phyloP scores from a whole-genome alignment of 1,139 yeast genomes.

The Debaryomycetaceae sp. region DNA sequence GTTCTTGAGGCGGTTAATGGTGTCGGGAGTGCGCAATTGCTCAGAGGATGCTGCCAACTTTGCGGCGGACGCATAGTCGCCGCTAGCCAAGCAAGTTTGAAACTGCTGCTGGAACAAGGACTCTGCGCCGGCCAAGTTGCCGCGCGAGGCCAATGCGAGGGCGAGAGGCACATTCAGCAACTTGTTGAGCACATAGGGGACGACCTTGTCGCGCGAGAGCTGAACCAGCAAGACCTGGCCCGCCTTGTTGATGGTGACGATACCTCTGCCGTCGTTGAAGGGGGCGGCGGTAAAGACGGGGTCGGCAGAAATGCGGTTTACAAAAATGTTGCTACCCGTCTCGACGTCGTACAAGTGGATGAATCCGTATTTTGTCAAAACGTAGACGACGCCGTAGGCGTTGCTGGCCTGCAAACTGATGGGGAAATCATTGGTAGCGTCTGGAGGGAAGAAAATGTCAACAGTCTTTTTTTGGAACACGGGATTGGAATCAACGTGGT shows the following conservation, averaged over 20 bases:
- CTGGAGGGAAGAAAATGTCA: constrained; percentile 94
- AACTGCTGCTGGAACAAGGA: constrained; percentile 85
- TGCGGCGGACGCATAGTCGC: constrained; percentile 88
- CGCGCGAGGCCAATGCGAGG: constrained; percentile 81
- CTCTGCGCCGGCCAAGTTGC: constrained; percentile 97
- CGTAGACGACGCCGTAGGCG: constrained; percentile 76
- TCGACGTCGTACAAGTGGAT: constrained; percentile 93
- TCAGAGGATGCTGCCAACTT: constrained; percentile 95
- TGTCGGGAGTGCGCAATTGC: constrained; percentile 87
- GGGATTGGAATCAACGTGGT: constrained; percentile 84
- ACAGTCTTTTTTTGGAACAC: constrained; percentile 79
- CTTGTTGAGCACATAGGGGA: constrained; percentile 83
- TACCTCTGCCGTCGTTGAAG: constrained; percentile 69
- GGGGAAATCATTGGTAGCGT: constrained; percentile 94
- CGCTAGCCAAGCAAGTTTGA: constrained; percentile 70
- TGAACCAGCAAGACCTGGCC: constrained; percentile 96
- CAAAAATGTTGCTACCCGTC: constrained; percentile 84
- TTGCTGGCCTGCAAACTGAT: constrained; percentile 82
- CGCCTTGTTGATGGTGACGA: constrained; percentile 84
- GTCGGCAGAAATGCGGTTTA: constrained; percentile 93
- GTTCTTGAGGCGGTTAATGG: constrained; percentile 85
- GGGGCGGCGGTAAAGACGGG: constrained; percentile 87
- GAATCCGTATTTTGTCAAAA: constrained; percentile 92
- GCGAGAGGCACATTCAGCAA: constrained; percentile 83
- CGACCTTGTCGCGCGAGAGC: constrained; percentile 71